Evolutionary conservation across 1,139 yeast genomes (phyloP).

Genomic region (Chernovozyma sophiae-reginae): DNA sequence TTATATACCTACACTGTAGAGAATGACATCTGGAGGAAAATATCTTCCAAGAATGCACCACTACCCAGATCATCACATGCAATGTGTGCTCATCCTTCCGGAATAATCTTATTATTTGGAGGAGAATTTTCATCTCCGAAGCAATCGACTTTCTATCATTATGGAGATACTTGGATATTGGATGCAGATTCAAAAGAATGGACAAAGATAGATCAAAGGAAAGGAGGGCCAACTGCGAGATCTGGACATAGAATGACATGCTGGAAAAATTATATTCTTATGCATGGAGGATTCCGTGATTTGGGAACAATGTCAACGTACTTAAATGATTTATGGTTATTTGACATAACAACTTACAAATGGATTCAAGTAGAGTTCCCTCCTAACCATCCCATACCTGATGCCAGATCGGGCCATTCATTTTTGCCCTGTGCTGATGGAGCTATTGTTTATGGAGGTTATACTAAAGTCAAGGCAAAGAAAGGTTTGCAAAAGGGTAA

Average conservation of each 20-base stretch:
- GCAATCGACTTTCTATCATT: conserved; percentile 93
- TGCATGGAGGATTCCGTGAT: conserved; percentile 94
- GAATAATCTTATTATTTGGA: conserved; percentile 80
- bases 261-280: conserved; percentile 84
- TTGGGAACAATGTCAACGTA: conserved; percentile 81
- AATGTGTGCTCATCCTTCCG: conserved; percentile 91
- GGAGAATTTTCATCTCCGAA: conserved; percentile 97
- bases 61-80: conserved; percentile 93
- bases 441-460: conserved; percentile 87
- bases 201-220: conserved; percentile 76
- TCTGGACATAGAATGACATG: conserved; percentile 89
- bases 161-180: conserved; percentile 92
- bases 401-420: conserved; percentile 92
- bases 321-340: conserved; percentile 83
- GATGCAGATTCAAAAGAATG: conserved; percentile 85
- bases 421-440: conserved; percentile 81
- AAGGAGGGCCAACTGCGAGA: conserved; percentile 72
- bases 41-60: conserved; percentile 81
- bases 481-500: conserved; percentile 91
- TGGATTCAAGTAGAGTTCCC: conserved; percentile 93
- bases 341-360: conserved; percentile 82
- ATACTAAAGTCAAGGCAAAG: conserved; percentile 86
- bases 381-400: conserved; percentile 75
- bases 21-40: conserved; percentile 75
- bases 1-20: conserved; percentile 70